A percentile compares a stretch with the other conserved stretches of the same genome.
Evolutionary conservation across 495 filamentous ascomycete genomes (phyloP).

Genomic region (Pyrenula aspistea): DNA sequence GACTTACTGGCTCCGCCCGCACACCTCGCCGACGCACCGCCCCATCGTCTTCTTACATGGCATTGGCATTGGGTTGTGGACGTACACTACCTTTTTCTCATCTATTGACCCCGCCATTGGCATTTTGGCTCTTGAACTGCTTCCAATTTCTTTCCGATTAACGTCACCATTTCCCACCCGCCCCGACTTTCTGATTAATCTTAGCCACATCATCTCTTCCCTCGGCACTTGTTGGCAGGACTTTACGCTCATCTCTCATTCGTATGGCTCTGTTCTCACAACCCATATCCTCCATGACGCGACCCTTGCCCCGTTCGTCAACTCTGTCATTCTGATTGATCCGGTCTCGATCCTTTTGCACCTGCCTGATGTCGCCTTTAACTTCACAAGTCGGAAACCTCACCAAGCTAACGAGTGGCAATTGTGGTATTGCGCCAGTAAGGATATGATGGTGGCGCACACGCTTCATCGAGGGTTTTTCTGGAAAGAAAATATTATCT

Average conservation of each 20-base stretch:
- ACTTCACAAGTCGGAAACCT: conserved; percentile 48
- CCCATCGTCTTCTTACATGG: conserved; percentile 59
- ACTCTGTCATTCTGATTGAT: conserved; percentile 44
- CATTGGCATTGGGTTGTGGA: conserved; percentile 56
- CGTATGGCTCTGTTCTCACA: conserved; percentile 50
- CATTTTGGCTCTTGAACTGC: conserved; percentile 51
- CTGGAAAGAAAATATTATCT: conserved; percentile 55
- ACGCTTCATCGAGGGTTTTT: conserved; percentile 51
- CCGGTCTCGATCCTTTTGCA: conserved; percentile 56
- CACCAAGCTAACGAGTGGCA: conserved; percentile 47
- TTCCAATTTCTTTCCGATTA: conserved; percentile 51
- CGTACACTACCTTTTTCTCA: conserved; percentile 44
- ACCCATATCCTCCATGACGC: conserved; percentile 45
- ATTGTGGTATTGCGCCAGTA: conserved; percentile 55
- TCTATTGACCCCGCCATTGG: conserved; percentile 32
- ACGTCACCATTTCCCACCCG: conserved; percentile 15
- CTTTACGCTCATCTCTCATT: conserved; percentile 46
- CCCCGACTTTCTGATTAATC: conserved; percentile 37
- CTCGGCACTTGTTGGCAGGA: conserved; percentile 19
- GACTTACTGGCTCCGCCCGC: conserved; percentile 53
- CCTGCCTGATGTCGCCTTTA: conserved; percentile 58
- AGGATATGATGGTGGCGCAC: conserved; percentile 49
- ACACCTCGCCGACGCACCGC: conserved; percentile 36
- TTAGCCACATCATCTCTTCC: conserved; percentile 16
- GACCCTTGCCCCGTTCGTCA: conserved; percentile 25